A percentile compares a stretch with the other conserved stretches of the same genome.
These are phyloP conservation scores for Amanita inopinata DNA, from an alignment of 768 basidiomycete genomes.

Conservation along the genomic window DNA sequence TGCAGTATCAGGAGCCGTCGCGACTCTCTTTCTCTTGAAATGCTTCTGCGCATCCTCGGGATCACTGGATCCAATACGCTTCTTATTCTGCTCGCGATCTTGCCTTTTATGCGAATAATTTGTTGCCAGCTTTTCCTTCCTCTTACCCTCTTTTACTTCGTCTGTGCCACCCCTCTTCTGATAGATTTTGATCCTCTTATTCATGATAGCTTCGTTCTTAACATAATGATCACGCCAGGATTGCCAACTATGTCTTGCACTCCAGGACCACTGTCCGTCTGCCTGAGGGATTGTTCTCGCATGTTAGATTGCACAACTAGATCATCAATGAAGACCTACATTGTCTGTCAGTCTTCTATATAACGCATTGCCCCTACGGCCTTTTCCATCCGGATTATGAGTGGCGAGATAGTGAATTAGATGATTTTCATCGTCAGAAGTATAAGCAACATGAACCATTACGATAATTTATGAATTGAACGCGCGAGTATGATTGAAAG, in stretches of 20 bases:
- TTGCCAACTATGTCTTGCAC: constrained; percentile 40
- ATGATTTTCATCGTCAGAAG: constrained; percentile 29
- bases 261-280: constrained; percentile 39
- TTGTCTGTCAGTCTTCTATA: constrained; percentile 35
- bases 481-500: too few relatives aligned
- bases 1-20: too few relatives aligned
- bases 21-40: too few relatives aligned
- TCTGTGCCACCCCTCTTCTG: constrained; percentile 19
- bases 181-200: constrained; percentile 30
- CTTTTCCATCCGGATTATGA: constrained; percentile 28
- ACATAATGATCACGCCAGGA: constrained; percentile 59
- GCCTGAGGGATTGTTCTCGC: constrained; percentile 22
- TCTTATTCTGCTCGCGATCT: too few relatives aligned
- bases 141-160: constrained; percentile 8
- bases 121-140: constrained; percentile 11
- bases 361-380: constrained; percentile 37
- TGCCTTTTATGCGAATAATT: too few relatives aligned
- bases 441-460: constrained; percentile 20
- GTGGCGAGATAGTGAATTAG: constrained; percentile 41
- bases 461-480: too few relatives aligned
- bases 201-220: constrained; percentile 32
- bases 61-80: too few relatives aligned
- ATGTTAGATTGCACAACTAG: neutral
- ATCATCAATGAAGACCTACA: constrained; percentile 23
- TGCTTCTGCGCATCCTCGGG: too few relatives aligned